Evolutionary conservation across 345 rosid species (phyloP).

Genomic region (Linum tenue): DNA sequence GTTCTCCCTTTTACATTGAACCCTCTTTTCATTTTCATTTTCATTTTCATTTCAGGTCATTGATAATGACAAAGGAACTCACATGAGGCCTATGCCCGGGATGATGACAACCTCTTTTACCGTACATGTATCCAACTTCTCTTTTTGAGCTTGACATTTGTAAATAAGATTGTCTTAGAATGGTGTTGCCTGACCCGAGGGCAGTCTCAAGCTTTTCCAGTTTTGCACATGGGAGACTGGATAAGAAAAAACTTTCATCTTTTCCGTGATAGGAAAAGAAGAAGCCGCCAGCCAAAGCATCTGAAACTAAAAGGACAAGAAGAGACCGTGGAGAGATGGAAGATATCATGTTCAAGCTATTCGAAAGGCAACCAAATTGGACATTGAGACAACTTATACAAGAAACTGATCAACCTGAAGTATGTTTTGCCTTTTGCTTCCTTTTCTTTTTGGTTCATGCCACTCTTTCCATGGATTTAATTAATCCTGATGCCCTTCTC

Average conservation of each 20-base stretch:
- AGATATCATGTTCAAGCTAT: slow-evolving; percentile 79
- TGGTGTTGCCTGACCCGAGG: too few species aligned
- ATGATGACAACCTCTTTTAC: slow-evolving; percentile 28
- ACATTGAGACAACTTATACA: slow-evolving; percentile 62
- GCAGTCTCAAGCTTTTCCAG: too few species aligned
- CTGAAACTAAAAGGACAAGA: slow-evolving; percentile 70
- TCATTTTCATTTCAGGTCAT: too few species aligned
- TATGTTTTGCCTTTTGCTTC: slow-evolving; percentile 17
- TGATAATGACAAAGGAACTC: slow-evolving; percentile 60
- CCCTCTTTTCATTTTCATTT: slow-evolving; percentile 9
- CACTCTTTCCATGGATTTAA: too few species aligned
- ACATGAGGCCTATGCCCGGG: slow-evolving; percentile 76
- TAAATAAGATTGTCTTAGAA: background rate
- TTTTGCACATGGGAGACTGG: too few species aligned
- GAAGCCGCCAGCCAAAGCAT: slow-evolving; percentile 43
- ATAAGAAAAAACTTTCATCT: too few species aligned
- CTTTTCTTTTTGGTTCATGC: background rate
- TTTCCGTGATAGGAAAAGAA: slow-evolving; percentile 58
- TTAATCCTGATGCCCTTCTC: background rate
- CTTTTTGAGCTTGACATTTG: too few species aligned
- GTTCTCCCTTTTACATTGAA: background rate
- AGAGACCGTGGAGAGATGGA: slow-evolving; percentile 89
- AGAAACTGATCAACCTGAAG: slow-evolving; percentile 92
- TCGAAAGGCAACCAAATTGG: slow-evolving; percentile 88
- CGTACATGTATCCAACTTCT: background rate